These are phyloP conservation scores for Gnomoniopsis smithogilvyi DNA, from an alignment of 2,329 filamentous ascomycete species.

Conservation along the genomic window DNA sequence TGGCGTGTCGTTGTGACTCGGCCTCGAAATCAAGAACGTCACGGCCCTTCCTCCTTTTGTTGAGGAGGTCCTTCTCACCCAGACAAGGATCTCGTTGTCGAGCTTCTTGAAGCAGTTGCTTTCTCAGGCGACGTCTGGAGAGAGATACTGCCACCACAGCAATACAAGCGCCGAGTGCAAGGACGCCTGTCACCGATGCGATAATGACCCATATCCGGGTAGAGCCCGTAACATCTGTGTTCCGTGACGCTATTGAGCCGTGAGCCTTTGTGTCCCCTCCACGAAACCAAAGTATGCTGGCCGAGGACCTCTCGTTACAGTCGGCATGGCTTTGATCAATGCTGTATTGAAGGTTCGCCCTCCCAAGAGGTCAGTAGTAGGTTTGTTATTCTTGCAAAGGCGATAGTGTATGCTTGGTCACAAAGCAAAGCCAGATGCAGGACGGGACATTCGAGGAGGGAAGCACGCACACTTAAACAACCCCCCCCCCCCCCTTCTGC, in stretches of 20 bases:
- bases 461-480: conserved; percentile 4
- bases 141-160: conserved; percentile 21
- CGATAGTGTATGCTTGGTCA: background rate
- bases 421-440: background rate
- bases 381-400: background rate
- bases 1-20: conserved; percentile 35
- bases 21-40: conserved; percentile 27
- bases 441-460: background rate
- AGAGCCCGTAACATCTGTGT: conserved; percentile 22
- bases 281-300: background rate
- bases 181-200: conserved; percentile 24
- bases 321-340: background rate
- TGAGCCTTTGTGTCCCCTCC: background rate
- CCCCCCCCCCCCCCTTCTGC: too few species aligned
- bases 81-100: conserved; percentile 24
- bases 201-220: conserved; percentile 25
- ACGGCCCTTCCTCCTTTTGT: conserved; percentile 26
- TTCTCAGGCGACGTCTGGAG: conserved; percentile 12
- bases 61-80: conserved; percentile 20
- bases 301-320: background rate
- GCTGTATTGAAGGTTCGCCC: background rate
- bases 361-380: background rate
- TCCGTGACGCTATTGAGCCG: background rate
- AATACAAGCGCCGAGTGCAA: conserved; percentile 23
- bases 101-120: conserved; percentile 21